Evolutionary conservation across 1,284 basidiomycete genomes (phyloP).

Genomic region (Rhodotorula sp.): DNA sequence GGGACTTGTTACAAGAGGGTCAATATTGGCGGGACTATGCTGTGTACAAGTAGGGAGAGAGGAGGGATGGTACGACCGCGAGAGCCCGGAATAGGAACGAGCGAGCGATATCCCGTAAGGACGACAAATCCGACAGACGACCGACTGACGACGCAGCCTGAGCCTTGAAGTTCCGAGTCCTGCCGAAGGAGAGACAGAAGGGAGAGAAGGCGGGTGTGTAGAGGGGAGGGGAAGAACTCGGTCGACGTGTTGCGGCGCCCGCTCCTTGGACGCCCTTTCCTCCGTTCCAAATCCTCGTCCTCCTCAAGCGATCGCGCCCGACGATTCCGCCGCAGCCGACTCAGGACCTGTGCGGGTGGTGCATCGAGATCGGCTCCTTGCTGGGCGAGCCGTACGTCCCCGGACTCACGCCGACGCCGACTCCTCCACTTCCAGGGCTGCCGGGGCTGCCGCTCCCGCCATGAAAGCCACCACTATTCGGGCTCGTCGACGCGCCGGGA

Average conservation of each 20-base stretch:
- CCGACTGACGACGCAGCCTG: neutral
- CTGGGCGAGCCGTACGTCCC: conserved; percentile 11
- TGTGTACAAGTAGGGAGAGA: conserved; percentile 1
- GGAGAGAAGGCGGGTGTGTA: too few species aligned
- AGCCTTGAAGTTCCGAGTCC: neutral
- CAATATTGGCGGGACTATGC: neutral
- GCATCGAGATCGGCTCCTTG: conserved; percentile 26
- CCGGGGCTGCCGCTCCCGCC: neutral
- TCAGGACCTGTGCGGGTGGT: conserved; percentile 3
- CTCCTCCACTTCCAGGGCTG: conserved; percentile 7
- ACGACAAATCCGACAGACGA: neutral
- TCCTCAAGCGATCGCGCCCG: neutral
- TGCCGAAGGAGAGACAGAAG: too few species aligned
- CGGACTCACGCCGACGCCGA: conserved; percentile 17
- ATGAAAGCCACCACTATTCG: neutral
- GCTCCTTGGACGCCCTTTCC: neutral
- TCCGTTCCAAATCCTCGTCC: too few species aligned
- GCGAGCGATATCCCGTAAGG: neutral
- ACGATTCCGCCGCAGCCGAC: neutral
- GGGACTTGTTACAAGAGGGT: neutral
- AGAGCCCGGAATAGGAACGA: neutral
- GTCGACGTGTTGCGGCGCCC: too few species aligned
- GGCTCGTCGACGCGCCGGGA: conserved; percentile 19
- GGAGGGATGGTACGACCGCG: neutral
- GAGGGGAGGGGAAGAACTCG: too few species aligned